Percentiles rank a stretch among this genome's conserved stretches.
These are phyloP conservation scores for Penicillium palitans DNA, from an alignment of 2,329 filamentous ascomycete genomes.

Conservation along the genomic window DNA sequence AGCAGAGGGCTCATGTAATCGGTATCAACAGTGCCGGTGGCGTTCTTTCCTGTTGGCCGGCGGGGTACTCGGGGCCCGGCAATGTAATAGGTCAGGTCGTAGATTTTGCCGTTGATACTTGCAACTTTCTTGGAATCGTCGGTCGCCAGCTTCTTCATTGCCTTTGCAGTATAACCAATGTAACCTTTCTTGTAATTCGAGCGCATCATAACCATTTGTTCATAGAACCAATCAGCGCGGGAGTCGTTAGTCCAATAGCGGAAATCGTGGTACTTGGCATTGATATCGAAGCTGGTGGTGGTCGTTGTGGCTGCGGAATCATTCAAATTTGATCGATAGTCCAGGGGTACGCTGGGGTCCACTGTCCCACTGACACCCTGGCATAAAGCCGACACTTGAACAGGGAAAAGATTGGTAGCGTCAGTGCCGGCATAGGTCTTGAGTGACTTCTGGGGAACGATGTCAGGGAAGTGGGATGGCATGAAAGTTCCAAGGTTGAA, in stretches of 20 bases:
- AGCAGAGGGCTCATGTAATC: conserved; percentile 81
- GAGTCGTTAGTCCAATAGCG: conserved; percentile 77
- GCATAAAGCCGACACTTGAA: conserved; percentile 92
- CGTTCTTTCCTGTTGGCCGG: conserved; percentile 55
- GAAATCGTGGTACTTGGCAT: conserved; percentile 89
- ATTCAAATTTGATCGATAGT: conserved; percentile 74
- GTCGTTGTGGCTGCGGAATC: conserved; percentile 65
- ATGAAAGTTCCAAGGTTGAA: conserved; percentile 77
- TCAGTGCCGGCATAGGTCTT: conserved; percentile 84
- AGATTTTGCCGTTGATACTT: conserved; percentile 76
- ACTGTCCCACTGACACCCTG: conserved; percentile 68
- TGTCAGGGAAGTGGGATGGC: conserved; percentile 74
- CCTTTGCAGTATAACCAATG: conserved; percentile 77
- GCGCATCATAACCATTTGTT: conserved; percentile 79
- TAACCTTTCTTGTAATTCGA: conserved; percentile 81
- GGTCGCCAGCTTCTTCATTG: conserved; percentile 67
- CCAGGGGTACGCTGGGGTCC: conserved; percentile 74
- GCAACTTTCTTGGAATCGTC: conserved; percentile 67
- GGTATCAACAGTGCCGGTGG: conserved; percentile 54
- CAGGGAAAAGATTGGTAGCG: conserved; percentile 83
- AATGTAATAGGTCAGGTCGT: conserved; percentile 85
- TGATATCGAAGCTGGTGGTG: conserved; percentile 67
- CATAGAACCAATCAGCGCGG: conserved; percentile 86
- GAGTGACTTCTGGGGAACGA: conserved; percentile 61
- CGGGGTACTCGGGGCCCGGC: conserved; percentile 68